Base-by-base conservation (phyloP, 805 yeast species). In the Soucietia sequanensis region DNA sequence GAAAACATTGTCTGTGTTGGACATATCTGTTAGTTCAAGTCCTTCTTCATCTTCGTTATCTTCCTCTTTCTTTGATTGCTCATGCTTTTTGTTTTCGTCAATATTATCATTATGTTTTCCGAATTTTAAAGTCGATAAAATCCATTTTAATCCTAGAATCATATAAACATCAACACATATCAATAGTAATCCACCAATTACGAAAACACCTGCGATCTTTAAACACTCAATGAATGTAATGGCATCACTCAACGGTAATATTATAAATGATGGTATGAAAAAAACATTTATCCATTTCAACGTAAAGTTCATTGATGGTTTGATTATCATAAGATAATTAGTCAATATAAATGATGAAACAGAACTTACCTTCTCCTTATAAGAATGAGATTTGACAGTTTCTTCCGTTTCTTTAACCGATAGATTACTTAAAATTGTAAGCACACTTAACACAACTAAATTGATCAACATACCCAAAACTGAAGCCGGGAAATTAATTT, bases 241-340 rank as follows among this genome's bases (percentile, higher is more conserved):
- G 41, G 74, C 73, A n/a, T 75, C 72, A 9, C 86, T 74, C 34
- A 84, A 65, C 0, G 91, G 91, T 22, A 84, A 67, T 0, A 81
- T 74, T 23, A 84, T 76, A 50, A 85, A 84, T 0, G 89, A 80
- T 1, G 93, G 91, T 1, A 86, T 78, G 65, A 84, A 85, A 51
- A 80, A 83, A 5, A 82, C 72, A 52, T 81, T 83, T 59, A 85
- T 85, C 91, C 93, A 84, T 36, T 82, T 69, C 32, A 84, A 65
- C 2, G 82, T 68, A 54, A 83, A 81, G 41, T 83, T 82, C 62
- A 75, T 74, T 11, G 87, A 76, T n/a, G 82, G 73, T 31, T 80
- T 78, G 31, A 80, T 58, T 9, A 67, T 22, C 27, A 42, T 45
- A 25, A 68, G 47, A 35, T 68, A 67, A 31, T 54, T 43, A 11